These are phyloP conservation scores for Leccinum longicurvipes DNA, from an alignment of 768 basidiomycete species.

Conservation along the genomic window DNA sequence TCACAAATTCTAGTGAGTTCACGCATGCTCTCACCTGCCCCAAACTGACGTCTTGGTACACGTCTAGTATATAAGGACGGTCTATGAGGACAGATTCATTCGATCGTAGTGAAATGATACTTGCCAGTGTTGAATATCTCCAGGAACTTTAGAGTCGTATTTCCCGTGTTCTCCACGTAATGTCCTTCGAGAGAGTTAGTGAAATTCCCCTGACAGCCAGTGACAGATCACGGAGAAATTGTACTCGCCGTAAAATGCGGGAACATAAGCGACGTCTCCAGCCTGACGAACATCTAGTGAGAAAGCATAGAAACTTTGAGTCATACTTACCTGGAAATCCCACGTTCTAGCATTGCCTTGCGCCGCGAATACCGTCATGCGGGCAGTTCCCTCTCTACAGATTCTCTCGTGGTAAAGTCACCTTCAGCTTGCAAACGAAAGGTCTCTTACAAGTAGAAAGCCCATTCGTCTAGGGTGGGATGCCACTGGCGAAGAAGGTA, in stretches of 20 bases:
- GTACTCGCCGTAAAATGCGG: conserved; percentile 11
- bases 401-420: background rate
- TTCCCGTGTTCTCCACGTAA: conserved; percentile 54
- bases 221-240: background rate
- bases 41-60: conserved; percentile 38
- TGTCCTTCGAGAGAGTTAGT: conserved; percentile 33
- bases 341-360: conserved; percentile 53
- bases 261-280: conserved; percentile 22
- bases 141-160: conserved; percentile 45
- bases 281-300: conserved; percentile 1
- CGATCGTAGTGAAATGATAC: background rate
- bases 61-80: conserved; percentile 11
- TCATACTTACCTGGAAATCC: conserved; percentile 48
- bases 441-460: conserved; percentile 48
- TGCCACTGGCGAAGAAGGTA: conserved; percentile 53
- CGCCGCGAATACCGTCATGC: conserved; percentile 57
- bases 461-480: conserved; percentile 66
- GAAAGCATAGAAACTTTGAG: background rate
- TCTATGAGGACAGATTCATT: background rate
- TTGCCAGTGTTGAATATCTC: conserved; percentile 46
- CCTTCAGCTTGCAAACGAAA: background rate
- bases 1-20: background rate
- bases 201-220: background rate
- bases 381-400: conserved; percentile 47
- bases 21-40: conserved; percentile 37